phyloP scores from a whole-genome alignment of 2,329 filamentous ascomycete genomes.

The Xylariaceae sp. region DNA sequence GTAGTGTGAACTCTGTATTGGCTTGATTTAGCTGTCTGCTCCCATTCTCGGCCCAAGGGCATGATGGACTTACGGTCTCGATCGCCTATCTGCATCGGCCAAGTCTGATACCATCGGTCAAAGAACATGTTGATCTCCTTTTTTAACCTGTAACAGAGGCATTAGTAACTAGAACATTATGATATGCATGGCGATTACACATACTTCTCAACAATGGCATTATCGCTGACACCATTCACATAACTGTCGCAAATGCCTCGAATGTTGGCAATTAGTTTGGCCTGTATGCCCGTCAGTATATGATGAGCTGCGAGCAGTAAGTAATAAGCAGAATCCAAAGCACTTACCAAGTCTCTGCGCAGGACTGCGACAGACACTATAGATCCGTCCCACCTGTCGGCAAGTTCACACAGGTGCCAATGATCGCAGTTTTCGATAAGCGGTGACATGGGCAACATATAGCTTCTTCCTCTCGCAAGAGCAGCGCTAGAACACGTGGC shows the following conservation, averaged over 20 bases:
- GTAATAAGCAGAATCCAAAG: not conserved
- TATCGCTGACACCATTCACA: conserved; percentile 43
- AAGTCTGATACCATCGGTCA: conserved; percentile 37
- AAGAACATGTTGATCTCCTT: conserved; percentile 31
- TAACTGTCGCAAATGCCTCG: conserved; percentile 56
- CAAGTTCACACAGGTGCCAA: conserved; percentile 60
- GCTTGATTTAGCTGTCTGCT: conserved; percentile 2
- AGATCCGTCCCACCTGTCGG: conserved; percentile 64
- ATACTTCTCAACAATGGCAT: conserved; percentile 48
- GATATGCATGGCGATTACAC: conserved; percentile 10
- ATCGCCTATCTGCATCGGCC: conserved; percentile 45
- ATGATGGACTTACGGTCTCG: conserved; percentile 39
- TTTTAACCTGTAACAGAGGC: conserved; percentile 24
- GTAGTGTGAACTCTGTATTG: conserved; percentile 47
- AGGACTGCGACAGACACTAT: conserved; percentile 66
- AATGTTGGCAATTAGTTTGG: conserved; percentile 52
- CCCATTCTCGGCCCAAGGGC: conserved; percentile 8
- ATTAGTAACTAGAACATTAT: not conserved
- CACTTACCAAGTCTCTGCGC: conserved; percentile 56
- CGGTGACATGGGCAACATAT: conserved; percentile 61
- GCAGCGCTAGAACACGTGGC: conserved; percentile 59
- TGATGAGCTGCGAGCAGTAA: not conserved
- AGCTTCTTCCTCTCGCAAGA: conserved; percentile 62
- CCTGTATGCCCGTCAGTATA: conserved; percentile 29
- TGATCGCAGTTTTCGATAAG: conserved; percentile 62